Evolutionary conservation across 2,329 filamentous ascomycete species (phyloP), one percentile per base, ranked within the genome.

Genomic region (Knufia petricola): DNA sequence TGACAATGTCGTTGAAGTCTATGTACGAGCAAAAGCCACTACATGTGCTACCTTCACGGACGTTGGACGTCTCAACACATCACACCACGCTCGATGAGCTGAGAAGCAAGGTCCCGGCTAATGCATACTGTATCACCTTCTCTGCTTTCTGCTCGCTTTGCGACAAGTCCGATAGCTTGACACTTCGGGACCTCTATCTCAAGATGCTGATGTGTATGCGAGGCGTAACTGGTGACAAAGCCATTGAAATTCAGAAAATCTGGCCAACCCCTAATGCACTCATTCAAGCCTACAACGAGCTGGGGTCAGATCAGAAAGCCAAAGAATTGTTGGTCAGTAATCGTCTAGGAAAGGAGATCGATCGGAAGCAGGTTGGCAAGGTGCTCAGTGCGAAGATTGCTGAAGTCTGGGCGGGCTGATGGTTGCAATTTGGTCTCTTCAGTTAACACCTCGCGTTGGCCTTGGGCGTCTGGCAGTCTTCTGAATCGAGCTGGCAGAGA

Each of bases 151-250:
- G 81, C 0, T 80, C 79, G 1, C 66, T 90, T 38, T 79, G 79
- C 1, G 85, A 82, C 7, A 92, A 92, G 63, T 86, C 83, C 0
- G 82, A 85, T 46, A 76, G 76, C 50, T 76, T 87, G 57, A 85
- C 84, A 0, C 68, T 90, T 8, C 73, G 84, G 48, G 86, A 92
- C 58, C 64, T 89, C 0, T 90, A 79, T 57, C 68, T 92, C 21
- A 89, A 89, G 64, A 90, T 92, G 85, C 73, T 92, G 41, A 88
- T 92, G 85, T 87, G 83, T 54, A 86, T 78, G 1, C 76, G 76
- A 48, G 84, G 84, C 1, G 71, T 92, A 10, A 85, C 83, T 1
- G 84, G 82, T 2, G 85, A 89, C 57, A 86, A 85, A 58, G 86
- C 86, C 0, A 64, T 89, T 3, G 85, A 87, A 64, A 87, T 92